phyloP scores from a whole-genome alignment of 2,329 filamentous ascomycete genomes.

The Pseudocercospora crystallina region DNA sequence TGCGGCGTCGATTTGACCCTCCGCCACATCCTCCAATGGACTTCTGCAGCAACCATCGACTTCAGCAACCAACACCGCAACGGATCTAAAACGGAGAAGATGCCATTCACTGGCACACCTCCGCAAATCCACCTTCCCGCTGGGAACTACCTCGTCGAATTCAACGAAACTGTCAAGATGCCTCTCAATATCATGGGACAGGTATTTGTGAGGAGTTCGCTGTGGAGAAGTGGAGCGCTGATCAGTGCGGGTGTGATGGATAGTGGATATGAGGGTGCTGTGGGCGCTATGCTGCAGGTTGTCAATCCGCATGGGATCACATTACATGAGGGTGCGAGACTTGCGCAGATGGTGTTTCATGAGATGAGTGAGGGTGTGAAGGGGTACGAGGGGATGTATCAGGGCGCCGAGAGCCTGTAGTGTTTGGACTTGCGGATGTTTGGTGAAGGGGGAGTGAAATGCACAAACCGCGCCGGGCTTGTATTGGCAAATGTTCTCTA shows the following conservation, averaged over 20 bases:
- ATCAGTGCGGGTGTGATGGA: constrained; percentile 45
- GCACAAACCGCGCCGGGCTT: too few species aligned
- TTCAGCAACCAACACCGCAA: constrained; percentile 14
- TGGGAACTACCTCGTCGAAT: constrained; percentile 42
- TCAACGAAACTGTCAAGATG: constrained; percentile 43
- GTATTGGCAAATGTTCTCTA: too few species aligned
- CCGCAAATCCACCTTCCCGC: constrained; percentile 2
- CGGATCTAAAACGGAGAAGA: constrained; percentile 1
- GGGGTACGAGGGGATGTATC: constrained; percentile 42
- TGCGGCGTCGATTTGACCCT: constrained; percentile 23
- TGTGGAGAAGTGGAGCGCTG: constrained; percentile 42
- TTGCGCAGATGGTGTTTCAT: constrained; percentile 45
- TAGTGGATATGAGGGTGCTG: constrained; percentile 43
- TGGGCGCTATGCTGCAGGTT: constrained; percentile 41
- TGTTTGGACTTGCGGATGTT: too few species aligned
- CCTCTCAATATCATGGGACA: constrained; percentile 43
- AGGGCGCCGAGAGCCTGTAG: constrained; percentile 20
- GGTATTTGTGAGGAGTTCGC: constrained; percentile 40
- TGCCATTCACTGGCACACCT: constrained; percentile 1
- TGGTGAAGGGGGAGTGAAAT: too few species aligned
- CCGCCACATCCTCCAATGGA: constrained; percentile 13
- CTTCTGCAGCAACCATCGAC: constrained; percentile 16
- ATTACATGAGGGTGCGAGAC: constrained; percentile 36
- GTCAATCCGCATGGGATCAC: constrained; percentile 33
- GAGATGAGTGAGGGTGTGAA: constrained; percentile 37